Base-by-base conservation (phyloP, 441 rosid species). In the Populus trichocarpa region DNA sequence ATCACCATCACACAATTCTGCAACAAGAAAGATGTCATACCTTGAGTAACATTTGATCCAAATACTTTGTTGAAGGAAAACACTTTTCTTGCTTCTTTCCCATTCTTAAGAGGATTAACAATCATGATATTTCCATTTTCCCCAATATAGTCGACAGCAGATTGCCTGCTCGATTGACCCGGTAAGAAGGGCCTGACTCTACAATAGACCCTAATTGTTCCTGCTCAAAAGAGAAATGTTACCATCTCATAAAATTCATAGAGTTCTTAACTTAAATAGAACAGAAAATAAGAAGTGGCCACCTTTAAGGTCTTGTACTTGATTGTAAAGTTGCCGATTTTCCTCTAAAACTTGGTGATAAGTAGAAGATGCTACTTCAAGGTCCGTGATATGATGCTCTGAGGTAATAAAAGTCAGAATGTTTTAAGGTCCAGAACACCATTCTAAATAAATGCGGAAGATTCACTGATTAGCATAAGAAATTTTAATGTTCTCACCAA, bases 261-360 rank as follows among this genome's bases (percentile, higher is more conserved):
- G 18, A 9, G 22, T 33, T 28, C 0, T 72, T 18, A 72, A 59
- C 3, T 33, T 30, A 68, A 6, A 20, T n/a, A 8, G 3, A 74
- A 69, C 20, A 80, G 33, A 63, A 64, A n/a, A 20, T 32, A 59
- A 25, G 67, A 42, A 23, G 61, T 75, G 11, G 10, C 28, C 28
- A 93, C 98, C 98, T 92, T 95, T 95, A 66, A 95, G 97, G 83
- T 93, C 99, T 81, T 95, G 99, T 67, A 93, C 99, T 89, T 95
- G 97, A 89, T 95, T 93, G 88, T 95, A 91, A 73, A 95, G 97
- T 61, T 83, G 81, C 6, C 99, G 93, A 72, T 95, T 95, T 85
- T 95, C 98, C 86, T 92, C 98, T 69, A 95, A 75, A 75, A 95
- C 91, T 81, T 87, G 85, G 73, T 92, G 95, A 87, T 93, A 93